Conservation (phyloP, 2,329 filamentous ascomycete species). For the Penicillium sp. region DNA sequence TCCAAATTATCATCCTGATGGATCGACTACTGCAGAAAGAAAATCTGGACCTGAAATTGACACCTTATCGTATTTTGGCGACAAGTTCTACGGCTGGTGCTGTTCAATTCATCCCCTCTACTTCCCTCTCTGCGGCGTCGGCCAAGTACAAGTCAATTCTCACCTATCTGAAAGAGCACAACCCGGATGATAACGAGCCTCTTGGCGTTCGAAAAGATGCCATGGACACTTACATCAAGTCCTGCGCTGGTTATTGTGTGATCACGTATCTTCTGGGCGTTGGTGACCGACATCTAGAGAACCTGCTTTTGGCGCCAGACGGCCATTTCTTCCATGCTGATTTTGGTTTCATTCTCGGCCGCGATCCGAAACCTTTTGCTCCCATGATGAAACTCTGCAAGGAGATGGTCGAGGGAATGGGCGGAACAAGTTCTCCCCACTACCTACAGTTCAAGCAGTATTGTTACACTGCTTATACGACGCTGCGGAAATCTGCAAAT, state of each 20-base stretch:
- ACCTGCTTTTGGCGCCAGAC: slow-evolving; percentile 85
- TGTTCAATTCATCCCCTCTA: slow-evolving; percentile 89
- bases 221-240: slow-evolving; percentile 93
- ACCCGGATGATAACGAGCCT: slow-evolving; percentile 79
- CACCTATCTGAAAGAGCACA: slow-evolving; percentile 84
- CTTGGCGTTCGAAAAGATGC: slow-evolving; percentile 88
- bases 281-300: slow-evolving; percentile 93
- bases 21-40: slow-evolving; percentile 93
- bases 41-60: slow-evolving; percentile 91
- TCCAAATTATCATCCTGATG: slow-evolving; percentile 98
- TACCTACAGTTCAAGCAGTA: slow-evolving; percentile 93
- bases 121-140: slow-evolving; percentile 79
- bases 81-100: slow-evolving; percentile 88
- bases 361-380: slow-evolving; percentile 95
- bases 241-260: slow-evolving; percentile 95
- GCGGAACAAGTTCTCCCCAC: slow-evolving; percentile 76
- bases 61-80: slow-evolving; percentile 93
- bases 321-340: slow-evolving; percentile 98
- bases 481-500: slow-evolving; percentile 84
- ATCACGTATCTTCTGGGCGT: slow-evolving; percentile 98
- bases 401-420: slow-evolving; percentile 99
- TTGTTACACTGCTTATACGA: slow-evolving; percentile 92
- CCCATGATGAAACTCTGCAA: slow-evolving; percentile 96
- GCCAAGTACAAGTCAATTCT: slow-evolving; percentile 79
- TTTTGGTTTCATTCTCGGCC: slow-evolving; percentile 96